These are phyloP conservation scores for Escallonia herrerae DNA, from an alignment of 129 eudicot genomes.

Conservation along the genomic window DNA sequence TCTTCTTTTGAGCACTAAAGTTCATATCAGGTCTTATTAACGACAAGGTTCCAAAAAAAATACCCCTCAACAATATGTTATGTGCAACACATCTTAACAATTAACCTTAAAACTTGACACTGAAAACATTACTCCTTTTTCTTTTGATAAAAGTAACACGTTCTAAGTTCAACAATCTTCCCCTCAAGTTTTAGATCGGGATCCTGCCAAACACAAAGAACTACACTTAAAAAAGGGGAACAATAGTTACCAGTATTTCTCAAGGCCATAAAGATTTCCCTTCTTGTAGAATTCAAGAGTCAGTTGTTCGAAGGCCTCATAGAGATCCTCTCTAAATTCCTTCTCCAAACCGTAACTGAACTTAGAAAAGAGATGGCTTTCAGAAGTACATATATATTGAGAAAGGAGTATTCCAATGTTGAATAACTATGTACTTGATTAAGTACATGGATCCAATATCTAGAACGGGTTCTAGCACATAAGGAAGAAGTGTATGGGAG, in stretches of 20 bases:
- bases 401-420: background rate
- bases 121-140: too few relatives aligned
- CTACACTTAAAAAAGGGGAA: background rate
- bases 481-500: background rate
- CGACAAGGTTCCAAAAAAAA: too few relatives aligned
- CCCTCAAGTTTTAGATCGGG: too few relatives aligned
- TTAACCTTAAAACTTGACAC: too few relatives aligned
- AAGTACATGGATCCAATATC: background rate
- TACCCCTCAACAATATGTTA: too few relatives aligned
- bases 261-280: slow-evolving; percentile 92
- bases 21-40: too few relatives aligned
- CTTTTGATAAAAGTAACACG: too few relatives aligned
- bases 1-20: too few relatives aligned
- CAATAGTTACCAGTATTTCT: slow-evolving; percentile 68
- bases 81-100: too few relatives aligned
- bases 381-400: background rate
- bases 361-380: slow-evolving; percentile 6
- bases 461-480: background rate
- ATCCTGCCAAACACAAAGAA: background rate
- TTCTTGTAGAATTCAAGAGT: slow-evolving; percentile 70
- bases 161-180: too few relatives aligned
- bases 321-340: slow-evolving; percentile 69
- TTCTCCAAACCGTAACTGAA: slow-evolving; percentile 92
- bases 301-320: slow-evolving; percentile 69
- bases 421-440: too few relatives aligned